Evolutionary conservation across 192 early-diverging fungal genomes (phyloP).

Genomic region (Coemansia sp.): DNA sequence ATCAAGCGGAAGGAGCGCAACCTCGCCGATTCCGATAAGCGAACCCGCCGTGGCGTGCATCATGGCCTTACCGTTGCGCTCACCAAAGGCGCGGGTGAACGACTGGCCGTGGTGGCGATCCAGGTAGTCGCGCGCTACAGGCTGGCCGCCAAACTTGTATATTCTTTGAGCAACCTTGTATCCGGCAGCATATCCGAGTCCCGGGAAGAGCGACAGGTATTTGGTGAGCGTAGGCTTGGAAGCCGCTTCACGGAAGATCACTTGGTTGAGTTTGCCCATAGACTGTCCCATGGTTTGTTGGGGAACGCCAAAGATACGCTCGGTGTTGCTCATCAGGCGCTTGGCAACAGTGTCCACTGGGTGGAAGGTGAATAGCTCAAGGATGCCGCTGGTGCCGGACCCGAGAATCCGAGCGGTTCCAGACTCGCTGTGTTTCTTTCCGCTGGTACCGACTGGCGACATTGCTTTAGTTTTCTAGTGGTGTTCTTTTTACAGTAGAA

Average conservation of each 20-base stretch:
- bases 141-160: conserved; percentile 99
- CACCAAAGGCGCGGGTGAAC: conserved; percentile 85
- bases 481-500: not conserved
- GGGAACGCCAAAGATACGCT: conserved; percentile 71
- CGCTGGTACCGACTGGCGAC: conserved; percentile 51
- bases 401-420: conserved; percentile 86
- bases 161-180: conserved; percentile 98
- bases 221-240: conserved; percentile 70
- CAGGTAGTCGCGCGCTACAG: conserved; percentile 90
- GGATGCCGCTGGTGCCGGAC: conserved; percentile 85
- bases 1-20: conserved; percentile 93
- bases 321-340: conserved; percentile 95
- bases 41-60: conserved; percentile 98
- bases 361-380: conserved; percentile 96
- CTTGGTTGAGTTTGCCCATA: conserved; percentile 69
- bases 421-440: conserved; percentile 79
- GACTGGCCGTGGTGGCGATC: conserved; percentile 74
- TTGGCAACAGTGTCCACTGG: conserved; percentile 98
- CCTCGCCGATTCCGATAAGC: conserved; percentile 96
- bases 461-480: conserved; percentile 17
- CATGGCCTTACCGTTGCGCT: conserved; percentile 91
- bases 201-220: conserved; percentile 95
- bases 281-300: conserved; percentile 64
- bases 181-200: conserved; percentile 94
- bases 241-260: conserved; percentile 92